Conservation (phyloP, 2,329 filamentous ascomycete genomes). For the Sporothrix mexicana region DNA sequence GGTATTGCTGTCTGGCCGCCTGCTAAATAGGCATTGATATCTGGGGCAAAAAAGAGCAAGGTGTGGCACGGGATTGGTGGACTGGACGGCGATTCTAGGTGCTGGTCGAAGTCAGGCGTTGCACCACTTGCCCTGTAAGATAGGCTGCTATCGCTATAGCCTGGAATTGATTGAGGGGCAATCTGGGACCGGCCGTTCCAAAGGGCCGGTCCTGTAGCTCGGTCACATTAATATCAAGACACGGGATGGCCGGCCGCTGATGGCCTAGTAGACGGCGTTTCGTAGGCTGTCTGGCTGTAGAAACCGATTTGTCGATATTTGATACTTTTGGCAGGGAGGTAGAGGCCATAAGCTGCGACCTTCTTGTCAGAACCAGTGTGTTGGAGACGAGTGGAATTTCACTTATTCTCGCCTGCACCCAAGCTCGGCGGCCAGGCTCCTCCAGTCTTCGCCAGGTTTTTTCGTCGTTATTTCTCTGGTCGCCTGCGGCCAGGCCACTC, state of each 20-base stretch:
- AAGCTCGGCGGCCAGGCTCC: neutral
- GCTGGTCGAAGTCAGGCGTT: neutral
- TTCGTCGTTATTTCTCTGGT: neutral
- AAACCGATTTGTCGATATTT: neutral
- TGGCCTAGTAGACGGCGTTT: neutral
- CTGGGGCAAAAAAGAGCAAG: conserved; percentile 8
- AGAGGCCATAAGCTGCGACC: neutral
- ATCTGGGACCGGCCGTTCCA: neutral
- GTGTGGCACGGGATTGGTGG: conserved; percentile 19
- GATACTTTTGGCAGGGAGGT: neutral
- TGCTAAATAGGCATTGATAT: neutral
- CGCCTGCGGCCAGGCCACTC: conserved; percentile 13
- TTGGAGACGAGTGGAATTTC: neutral
- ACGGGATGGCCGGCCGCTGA: conserved; percentile 7
- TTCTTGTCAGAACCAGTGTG: neutral
- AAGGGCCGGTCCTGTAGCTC: conserved; percentile 7
- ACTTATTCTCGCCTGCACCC: neutral
- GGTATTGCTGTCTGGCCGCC: neutral
- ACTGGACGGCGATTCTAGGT: neutral
- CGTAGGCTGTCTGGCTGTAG: neutral
- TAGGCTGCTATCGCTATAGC: neutral
- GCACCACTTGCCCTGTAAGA: neutral
- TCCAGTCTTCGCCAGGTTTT: neutral
- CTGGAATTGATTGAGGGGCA: conserved; percentile 1
- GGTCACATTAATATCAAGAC: neutral